A percentile compares a stretch with the other conserved stretches of the same genome.
Evolutionary conservation across 306 rosid genomes (phyloP).

Genomic region (Lathyrus oleraceus): DNA sequence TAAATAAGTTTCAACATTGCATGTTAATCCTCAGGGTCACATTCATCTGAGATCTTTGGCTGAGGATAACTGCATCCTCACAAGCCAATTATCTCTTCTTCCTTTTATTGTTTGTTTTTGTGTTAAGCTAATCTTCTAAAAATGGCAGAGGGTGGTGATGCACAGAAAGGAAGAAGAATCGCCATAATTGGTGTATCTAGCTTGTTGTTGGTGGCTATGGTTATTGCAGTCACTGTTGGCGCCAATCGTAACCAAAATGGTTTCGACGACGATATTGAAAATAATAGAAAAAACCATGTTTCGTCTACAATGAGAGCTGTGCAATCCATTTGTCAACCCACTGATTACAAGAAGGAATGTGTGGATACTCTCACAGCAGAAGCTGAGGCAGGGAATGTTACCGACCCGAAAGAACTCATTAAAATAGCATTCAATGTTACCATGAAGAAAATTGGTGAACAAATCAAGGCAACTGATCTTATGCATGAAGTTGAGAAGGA

Average conservation of each 20-base stretch:
- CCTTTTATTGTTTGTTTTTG: neutral
- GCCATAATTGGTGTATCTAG: neutral
- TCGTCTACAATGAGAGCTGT: neutral
- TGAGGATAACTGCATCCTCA: neutral
- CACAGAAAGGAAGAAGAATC: slow-evolving; percentile 10
- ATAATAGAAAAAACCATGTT: neutral
- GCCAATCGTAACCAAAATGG: neutral
- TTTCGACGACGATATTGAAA: neutral
- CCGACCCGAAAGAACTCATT: slow-evolving; percentile 24
- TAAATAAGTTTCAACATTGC: neutral
- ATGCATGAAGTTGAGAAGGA: slow-evolving; percentile 56
- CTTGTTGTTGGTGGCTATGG: slow-evolving; percentile 21
- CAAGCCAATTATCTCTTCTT: neutral
- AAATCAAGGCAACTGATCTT: slow-evolving; percentile 35
- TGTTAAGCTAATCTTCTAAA: neutral
- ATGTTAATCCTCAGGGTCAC: neutral
- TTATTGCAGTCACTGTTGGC: neutral
- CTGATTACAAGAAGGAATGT: slow-evolving; percentile 50
- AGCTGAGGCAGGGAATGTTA: slow-evolving; percentile 16
- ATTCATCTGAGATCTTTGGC: neutral
- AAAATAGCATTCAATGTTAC: slow-evolving; percentile 49
- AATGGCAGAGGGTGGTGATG: neutral
- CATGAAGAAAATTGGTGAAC: slow-evolving; percentile 30
- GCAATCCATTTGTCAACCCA: slow-evolving; percentile 51
- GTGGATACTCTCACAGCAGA: neutral